These are phyloP conservation scores for Trichoderma polysporum DNA, from an alignment of 2,329 filamentous ascomycete species.

Conservation along the genomic window DNA sequence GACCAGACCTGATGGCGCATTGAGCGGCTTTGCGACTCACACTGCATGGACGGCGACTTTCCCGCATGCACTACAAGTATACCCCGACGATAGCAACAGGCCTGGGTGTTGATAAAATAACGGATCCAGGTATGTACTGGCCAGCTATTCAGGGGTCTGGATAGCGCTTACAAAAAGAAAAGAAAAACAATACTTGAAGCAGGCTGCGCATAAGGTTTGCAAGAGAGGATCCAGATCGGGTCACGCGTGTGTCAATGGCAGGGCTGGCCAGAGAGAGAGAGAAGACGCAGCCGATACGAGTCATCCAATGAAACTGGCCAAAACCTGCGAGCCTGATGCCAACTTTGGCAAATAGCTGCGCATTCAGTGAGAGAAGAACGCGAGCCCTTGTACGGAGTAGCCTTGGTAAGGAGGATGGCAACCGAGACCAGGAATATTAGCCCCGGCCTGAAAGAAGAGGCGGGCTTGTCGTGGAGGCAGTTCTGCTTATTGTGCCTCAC, in stretches of 20 bases:
- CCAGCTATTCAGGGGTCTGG: neutral
- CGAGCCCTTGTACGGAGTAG: neutral
- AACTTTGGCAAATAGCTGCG: neutral
- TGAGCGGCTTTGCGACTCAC: neutral
- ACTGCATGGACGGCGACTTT: neutral
- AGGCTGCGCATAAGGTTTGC: neutral
- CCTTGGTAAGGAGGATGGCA: neutral
- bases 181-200: neutral
- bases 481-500: neutral
- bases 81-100: neutral
- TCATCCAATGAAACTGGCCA: neutral
- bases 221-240: neutral
- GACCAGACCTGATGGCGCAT: neutral
- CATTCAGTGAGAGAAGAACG: neutral
- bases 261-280: neutral
- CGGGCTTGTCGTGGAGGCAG: too few relatives aligned
- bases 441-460: neutral
- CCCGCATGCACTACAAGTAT: neutral
- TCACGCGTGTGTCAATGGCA: neutral
- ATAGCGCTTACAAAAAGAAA: slow-evolving; percentile 11
- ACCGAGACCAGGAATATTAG: neutral
- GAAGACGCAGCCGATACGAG: neutral
- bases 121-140: neutral
- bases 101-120: neutral
- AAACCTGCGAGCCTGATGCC: neutral